These are phyloP conservation scores for Aspergillus japonicus DNA, from an alignment of 2,329 filamentous ascomycete species.

Conservation along the genomic window DNA sequence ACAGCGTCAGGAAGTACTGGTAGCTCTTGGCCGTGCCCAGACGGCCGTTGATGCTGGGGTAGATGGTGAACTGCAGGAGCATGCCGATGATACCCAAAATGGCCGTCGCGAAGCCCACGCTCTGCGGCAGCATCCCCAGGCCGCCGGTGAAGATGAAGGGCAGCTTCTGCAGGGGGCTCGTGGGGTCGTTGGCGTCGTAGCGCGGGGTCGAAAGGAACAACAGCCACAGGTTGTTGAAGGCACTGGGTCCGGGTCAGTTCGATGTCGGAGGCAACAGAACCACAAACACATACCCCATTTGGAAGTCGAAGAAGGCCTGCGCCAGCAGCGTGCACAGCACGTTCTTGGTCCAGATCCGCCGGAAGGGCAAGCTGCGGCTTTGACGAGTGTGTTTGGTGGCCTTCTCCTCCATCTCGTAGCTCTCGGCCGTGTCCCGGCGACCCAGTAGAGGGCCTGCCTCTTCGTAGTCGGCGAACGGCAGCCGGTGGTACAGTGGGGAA, in stretches of 20 bases:
- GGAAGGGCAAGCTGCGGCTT: conserved; percentile 48
- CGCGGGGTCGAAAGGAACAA: conserved; percentile 74
- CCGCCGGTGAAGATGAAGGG: conserved; percentile 67
- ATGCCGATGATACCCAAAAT: conserved; percentile 74
- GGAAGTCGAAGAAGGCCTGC: conserved; percentile 70
- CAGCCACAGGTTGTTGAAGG: conserved; percentile 75
- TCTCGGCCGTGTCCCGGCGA: conserved; percentile 32
- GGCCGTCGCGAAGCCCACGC: conserved; percentile 72
- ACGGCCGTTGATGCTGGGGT: conserved; percentile 64
- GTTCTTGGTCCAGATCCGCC: conserved; percentile 55
- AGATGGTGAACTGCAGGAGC: conserved; percentile 66
- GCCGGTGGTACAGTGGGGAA: conserved; percentile 33
- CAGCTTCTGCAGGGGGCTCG: conserved; percentile 44
- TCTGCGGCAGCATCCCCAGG: conserved; percentile 66
- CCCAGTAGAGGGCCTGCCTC: conserved; percentile 36
- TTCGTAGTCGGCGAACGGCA: conserved; percentile 38
- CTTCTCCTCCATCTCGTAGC: conserved; percentile 41
- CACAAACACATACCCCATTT: conserved; percentile 51
- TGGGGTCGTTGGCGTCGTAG: conserved; percentile 43
- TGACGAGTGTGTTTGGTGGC: conserved; percentile 35
- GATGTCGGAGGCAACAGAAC: background rate
- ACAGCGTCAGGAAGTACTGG: conserved; percentile 65
- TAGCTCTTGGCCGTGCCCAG: conserved; percentile 69
- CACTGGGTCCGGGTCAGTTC: conserved; percentile 44
- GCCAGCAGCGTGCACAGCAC: conserved; percentile 59